A percentile compares a stretch with the other conserved stretches of the same genome.
These are phyloP conservation scores for Umbelopsis vinacea DNA, from an alignment of 192 early-diverging fungal species.

Conservation along the genomic window DNA sequence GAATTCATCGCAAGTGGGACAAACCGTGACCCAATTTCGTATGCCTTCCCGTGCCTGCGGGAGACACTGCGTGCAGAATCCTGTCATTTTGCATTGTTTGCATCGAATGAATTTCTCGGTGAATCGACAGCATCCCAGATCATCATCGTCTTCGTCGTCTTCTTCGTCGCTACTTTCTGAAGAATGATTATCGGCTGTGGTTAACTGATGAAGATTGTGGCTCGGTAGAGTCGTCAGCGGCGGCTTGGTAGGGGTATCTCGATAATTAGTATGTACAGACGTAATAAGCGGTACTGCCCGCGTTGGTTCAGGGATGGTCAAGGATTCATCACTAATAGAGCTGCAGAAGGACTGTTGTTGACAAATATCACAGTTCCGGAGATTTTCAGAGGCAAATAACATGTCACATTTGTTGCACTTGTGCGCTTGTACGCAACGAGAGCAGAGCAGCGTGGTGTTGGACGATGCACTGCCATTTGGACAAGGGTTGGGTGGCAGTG, in stretches of 20 bases:
- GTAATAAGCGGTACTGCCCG: neutral
- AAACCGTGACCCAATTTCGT: constrained; percentile 15
- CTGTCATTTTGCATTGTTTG: constrained; percentile 21
- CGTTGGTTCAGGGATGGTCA: constrained; percentile 14
- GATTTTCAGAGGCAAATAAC: constrained; percentile 15
- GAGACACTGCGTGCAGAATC: constrained; percentile 9
- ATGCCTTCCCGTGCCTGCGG: constrained; percentile 17
- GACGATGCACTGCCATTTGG: neutral
- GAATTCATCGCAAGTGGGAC: constrained; percentile 15
- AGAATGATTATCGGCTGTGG: neutral
- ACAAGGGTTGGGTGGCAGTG: neutral
- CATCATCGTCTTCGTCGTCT: neutral
- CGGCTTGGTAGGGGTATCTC: too few species aligned
- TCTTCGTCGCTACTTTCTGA: constrained; percentile 5
- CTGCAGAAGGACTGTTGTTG: constrained; percentile 15
- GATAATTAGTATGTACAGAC: constrained; percentile 19
- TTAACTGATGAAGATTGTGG: too few species aligned
- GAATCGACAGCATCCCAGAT: constrained; percentile 6
- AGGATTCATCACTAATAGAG: constrained; percentile 5
- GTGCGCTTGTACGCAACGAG: neutral
- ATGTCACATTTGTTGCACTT: constrained; percentile 9
- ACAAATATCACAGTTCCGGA: constrained; percentile 15
- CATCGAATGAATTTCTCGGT: constrained; percentile 13
- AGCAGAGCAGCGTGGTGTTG: constrained; percentile 2
- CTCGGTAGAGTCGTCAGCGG: too few species aligned